phyloP scores from a whole-genome alignment of 2,329 filamentous ascomycete genomes.

The Verticillium isaacii region DNA sequence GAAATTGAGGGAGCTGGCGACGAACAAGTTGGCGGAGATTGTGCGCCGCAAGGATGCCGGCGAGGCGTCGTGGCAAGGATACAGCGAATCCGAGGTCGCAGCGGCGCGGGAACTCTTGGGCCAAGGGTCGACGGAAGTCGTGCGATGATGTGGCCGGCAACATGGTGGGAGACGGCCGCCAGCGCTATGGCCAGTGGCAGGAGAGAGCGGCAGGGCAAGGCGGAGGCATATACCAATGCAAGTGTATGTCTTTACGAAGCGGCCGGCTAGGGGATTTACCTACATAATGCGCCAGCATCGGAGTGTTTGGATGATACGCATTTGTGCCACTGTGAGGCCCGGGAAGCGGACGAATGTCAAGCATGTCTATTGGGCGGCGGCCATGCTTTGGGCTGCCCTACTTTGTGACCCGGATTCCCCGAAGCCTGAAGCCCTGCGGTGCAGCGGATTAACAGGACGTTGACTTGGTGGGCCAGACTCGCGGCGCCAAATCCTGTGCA shows the following conservation, averaged over 20 bases:
- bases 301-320: neutral
- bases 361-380: neutral
- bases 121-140: conserved; percentile 38
- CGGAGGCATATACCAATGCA: neutral
- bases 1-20: conserved; percentile 67
- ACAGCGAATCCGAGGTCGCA: conserved; percentile 64
- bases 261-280: neutral
- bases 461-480: neutral
- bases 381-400: neutral
- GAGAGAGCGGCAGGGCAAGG: neutral
- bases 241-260: neutral
- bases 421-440: no score
- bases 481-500: neutral
- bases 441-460: neutral
- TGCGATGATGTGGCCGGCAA: conserved; percentile 28
- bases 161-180: neutral
- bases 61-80: conserved; percentile 68
- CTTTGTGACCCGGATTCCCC: neutral
- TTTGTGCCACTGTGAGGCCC: neutral
- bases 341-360: no score
- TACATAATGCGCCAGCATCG: neutral
- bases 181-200: neutral
- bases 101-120: conserved; percentile 66
- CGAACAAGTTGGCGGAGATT: conserved; percentile 71
- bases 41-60: conserved; percentile 57